Conservation (phyloP, 1,284 basidiomycete genomes). For the Butyriboletus appendiculatus region DNA sequence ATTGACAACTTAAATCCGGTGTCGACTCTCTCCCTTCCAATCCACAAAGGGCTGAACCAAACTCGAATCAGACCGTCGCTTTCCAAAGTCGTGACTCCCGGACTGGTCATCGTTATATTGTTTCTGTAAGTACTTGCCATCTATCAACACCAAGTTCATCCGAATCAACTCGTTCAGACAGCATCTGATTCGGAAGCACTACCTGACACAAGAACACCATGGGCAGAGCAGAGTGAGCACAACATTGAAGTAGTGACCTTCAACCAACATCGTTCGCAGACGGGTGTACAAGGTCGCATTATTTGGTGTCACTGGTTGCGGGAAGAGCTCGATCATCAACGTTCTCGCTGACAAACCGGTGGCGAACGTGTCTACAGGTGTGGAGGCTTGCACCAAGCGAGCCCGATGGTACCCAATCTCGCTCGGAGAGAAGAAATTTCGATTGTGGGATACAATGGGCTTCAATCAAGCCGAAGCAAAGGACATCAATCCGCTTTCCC, state of each 20-base stretch:
- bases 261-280: constrained; percentile 15
- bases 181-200: neutral
- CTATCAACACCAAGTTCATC: neutral
- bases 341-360: constrained; percentile 23
- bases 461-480: constrained; percentile 25
- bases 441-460: constrained; percentile 36
- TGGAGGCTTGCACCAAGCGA: constrained; percentile 30
- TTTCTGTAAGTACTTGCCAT: constrained; percentile 9
- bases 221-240: constrained; percentile 19
- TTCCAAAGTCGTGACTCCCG: neutral
- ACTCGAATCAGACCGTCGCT: neutral
- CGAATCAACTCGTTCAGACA: neutral
- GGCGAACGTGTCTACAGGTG: constrained; percentile 24
- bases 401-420: constrained; percentile 30
- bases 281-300: constrained; percentile 28
- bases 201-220: constrained; percentile 4
- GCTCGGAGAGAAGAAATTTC: constrained; percentile 21
- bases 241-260: neutral
- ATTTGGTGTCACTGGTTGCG: constrained; percentile 29
- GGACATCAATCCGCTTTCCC: constrained; percentile 22
- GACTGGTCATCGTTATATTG: neutral
- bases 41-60: neutral
- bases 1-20: constrained; percentile 1
- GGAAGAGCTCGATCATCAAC: constrained; percentile 33
- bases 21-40: neutral